Conservation (phyloP, 208 protist species). For the Trichomonas vaginalis region DNA sequence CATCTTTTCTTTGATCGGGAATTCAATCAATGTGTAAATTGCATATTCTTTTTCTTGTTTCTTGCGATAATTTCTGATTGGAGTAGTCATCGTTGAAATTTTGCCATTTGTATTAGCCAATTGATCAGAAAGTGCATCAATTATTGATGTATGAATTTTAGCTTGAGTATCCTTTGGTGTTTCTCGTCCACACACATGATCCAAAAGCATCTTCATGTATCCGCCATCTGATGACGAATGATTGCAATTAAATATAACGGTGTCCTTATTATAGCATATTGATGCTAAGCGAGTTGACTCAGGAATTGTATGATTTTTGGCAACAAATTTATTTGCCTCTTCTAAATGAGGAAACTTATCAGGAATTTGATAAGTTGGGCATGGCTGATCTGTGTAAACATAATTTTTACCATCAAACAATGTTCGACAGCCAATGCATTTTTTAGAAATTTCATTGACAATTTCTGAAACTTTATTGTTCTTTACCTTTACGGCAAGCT, state of each 20-base stretch:
- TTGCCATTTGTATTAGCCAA: neutral
- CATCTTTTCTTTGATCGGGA: neutral
- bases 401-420: neutral
- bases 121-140: neutral
- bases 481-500: neutral
- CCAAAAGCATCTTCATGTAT: neutral
- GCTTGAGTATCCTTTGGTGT: neutral
- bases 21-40: neutral
- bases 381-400: neutral
- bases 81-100: neutral
- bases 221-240: neutral
- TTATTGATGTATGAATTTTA: neutral
- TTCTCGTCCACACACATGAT: neutral
- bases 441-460: neutral
- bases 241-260: neutral
- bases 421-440: neutral
- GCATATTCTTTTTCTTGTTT: neutral
- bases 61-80: neutral
- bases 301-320: neutral
- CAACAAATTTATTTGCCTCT: neutral
- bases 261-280: neutral
- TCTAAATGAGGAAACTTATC: neutral
- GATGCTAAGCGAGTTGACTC: neutral
- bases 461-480: neutral
- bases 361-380: neutral